Conservation (phyloP, 306 rosid genomes). For the Corylus avellana region DNA sequence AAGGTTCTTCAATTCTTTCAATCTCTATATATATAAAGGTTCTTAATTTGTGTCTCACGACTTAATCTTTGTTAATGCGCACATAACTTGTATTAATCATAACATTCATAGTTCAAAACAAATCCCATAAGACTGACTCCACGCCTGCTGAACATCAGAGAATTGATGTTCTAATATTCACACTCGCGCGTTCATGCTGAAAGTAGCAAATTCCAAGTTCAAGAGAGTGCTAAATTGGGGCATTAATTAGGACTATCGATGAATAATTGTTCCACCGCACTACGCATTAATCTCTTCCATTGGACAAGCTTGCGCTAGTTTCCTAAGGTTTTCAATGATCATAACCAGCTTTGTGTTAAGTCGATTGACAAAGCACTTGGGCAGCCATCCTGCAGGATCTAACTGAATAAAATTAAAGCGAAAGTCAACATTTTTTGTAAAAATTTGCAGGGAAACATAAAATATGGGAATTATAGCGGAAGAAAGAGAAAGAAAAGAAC, state of each 20-base stretch:
- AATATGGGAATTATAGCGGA: too few species aligned
- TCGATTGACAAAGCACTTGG: slow-evolving; percentile 85
- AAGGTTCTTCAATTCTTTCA: too few species aligned
- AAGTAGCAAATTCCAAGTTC: not conserved
- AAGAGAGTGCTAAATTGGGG: not conserved
- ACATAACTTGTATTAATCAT: not conserved
- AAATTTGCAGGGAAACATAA: too few species aligned
- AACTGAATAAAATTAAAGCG: slow-evolving; percentile 41
- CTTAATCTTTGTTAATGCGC: not conserved
- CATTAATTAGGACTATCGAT: slow-evolving; percentile 1
- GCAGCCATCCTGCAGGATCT: slow-evolving; percentile 93
- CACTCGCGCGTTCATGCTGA: not conserved
- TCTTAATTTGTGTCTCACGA: not conserved
- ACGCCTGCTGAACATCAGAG: not conserved
- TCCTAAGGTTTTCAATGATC: slow-evolving; percentile 79
- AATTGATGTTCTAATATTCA: not conserved
- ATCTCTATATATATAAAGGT: not conserved
- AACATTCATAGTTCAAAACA: not conserved
- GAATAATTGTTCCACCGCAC: slow-evolving; percentile 14
- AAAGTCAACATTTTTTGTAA: too few species aligned
- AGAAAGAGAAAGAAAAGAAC: too few species aligned
- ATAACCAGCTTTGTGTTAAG: slow-evolving; percentile 76
- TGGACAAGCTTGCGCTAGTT: slow-evolving; percentile 69
- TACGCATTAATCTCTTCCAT: slow-evolving; percentile 20
- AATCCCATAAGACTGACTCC: not conserved